Conservation (phyloP, 139 green algal genomes). For the Axilococcus clingmanii region DNA sequence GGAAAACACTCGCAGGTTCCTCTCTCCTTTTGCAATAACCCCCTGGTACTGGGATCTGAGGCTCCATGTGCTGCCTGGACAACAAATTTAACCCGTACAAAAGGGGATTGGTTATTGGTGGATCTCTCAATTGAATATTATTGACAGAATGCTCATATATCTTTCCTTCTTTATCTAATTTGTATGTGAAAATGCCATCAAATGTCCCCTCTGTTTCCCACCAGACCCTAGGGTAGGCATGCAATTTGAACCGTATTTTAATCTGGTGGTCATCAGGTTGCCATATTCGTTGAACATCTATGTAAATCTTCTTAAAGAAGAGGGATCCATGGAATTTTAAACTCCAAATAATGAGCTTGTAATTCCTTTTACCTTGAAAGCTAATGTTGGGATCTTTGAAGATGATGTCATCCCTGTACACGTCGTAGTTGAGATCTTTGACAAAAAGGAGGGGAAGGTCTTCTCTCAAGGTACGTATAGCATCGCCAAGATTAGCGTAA, state of each 20-base stretch:
- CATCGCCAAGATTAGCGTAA: conserved; percentile 89
- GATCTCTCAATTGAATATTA: conserved; percentile 73
- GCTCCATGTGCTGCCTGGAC: conserved; percentile 1
- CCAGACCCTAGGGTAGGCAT: conserved; percentile 70
- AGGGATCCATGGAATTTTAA: conserved; percentile 79
- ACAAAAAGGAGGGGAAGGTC: conserved; percentile 80
- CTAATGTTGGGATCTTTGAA: conserved; percentile 78
- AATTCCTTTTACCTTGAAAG: conserved; percentile 80
- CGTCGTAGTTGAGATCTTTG: conserved; percentile 70
- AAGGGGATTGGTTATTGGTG: conserved; percentile 29
- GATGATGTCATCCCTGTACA: conserved; percentile 85
- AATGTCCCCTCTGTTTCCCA: conserved; percentile 80
- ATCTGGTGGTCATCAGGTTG: conserved; percentile 75
- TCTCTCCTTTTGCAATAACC: too few species aligned
- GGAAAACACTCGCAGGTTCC: too few species aligned
- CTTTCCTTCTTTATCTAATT: conserved; percentile 64
- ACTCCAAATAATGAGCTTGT: conserved; percentile 85
- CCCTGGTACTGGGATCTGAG: too few species aligned
- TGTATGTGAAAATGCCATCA: conserved; percentile 88
- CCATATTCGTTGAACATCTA: conserved; percentile 87
- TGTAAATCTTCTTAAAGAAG: conserved; percentile 76
- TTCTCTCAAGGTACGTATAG: conserved; percentile 77
- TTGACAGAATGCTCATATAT: conserved; percentile 85
- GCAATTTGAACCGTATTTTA: conserved; percentile 81
- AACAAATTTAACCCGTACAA: conserved; percentile 25